Conservation (phyloP, 108 stramenopile species). For the Skeletonema marinoi region DNA sequence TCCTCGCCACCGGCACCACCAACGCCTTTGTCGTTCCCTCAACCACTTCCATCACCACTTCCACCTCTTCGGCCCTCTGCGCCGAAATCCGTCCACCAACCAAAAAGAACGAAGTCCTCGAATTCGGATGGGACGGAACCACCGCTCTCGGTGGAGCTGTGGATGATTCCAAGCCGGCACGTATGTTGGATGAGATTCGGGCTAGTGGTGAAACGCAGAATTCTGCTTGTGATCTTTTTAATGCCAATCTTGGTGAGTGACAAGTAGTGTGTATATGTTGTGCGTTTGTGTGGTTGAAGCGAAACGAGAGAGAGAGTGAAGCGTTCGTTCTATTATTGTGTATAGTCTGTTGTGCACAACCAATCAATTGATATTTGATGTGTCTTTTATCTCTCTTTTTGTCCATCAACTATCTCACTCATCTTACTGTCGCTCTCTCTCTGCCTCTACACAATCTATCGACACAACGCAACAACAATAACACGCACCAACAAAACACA, state of each 20-base stretch:
- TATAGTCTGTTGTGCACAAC: too few species aligned
- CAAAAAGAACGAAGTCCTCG: constrained; percentile 69
- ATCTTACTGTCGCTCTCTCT: too few species aligned
- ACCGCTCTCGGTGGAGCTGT: constrained; percentile 85
- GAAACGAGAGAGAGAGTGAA: too few species aligned
- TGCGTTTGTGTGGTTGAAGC: not conserved
- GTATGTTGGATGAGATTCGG: constrained; percentile 85
- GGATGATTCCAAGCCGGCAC: constrained; percentile 69
- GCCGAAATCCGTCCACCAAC: constrained; percentile 77
- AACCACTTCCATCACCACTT: constrained; percentile 2
- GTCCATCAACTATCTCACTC: too few species aligned
- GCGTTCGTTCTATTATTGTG: too few species aligned
- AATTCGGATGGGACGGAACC: constrained; percentile 85
- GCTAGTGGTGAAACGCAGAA: constrained; percentile 85
- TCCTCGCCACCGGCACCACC: constrained; percentile 19
- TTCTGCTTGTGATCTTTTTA: constrained; percentile 76
- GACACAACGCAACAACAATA: too few species aligned
- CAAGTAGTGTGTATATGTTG: not conserved
- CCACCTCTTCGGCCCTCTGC: constrained; percentile 17
- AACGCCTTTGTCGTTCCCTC: constrained; percentile 24
- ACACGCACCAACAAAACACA: too few species aligned
- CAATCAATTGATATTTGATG: too few species aligned
- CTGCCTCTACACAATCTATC: too few species aligned
- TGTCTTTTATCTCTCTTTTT: too few species aligned
- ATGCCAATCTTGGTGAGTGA: constrained; percentile 68